Conservation (phyloP, 768 basidiomycete genomes). For the Termitomyces titanicus region DNA sequence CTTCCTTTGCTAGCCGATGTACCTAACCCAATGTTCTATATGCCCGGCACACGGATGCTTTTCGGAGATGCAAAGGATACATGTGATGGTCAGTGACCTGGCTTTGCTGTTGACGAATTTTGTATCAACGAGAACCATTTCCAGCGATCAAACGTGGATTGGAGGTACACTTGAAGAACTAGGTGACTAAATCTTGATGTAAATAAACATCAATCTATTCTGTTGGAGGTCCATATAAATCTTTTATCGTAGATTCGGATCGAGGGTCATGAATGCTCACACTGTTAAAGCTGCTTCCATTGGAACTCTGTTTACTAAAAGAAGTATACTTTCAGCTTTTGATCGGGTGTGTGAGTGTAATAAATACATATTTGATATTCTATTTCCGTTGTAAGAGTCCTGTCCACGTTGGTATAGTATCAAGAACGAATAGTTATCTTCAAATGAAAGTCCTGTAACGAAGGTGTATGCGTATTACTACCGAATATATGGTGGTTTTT, state of each 20-base stretch:
- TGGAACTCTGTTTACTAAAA: too few relatives aligned
- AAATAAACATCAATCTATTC: background rate
- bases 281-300: too few relatives aligned
- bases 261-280: too few relatives aligned
- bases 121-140: background rate
- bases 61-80: conserved; percentile 92
- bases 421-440: background rate
- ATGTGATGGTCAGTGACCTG: conserved; percentile 62
- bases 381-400: background rate
- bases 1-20: conserved; percentile 63
- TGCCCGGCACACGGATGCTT: conserved; percentile 86
- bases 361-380: background rate
- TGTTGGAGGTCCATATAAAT: background rate
- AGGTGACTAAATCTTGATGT: background rate
- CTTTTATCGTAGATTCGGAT: too few relatives aligned
- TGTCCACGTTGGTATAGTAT: background rate
- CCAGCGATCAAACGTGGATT: conserved; percentile 16
- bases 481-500: conserved; percentile 15
- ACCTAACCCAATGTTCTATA: conserved; percentile 93
- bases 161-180: conserved; percentile 13
- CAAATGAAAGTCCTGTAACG: too few relatives aligned
- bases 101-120: background rate
- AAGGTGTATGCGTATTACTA: background rate
- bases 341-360: background rate
- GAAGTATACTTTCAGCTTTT: background rate